Conservation (phyloP, 768 basidiomycete genomes). For the Tricholoma hemisulphureum region DNA sequence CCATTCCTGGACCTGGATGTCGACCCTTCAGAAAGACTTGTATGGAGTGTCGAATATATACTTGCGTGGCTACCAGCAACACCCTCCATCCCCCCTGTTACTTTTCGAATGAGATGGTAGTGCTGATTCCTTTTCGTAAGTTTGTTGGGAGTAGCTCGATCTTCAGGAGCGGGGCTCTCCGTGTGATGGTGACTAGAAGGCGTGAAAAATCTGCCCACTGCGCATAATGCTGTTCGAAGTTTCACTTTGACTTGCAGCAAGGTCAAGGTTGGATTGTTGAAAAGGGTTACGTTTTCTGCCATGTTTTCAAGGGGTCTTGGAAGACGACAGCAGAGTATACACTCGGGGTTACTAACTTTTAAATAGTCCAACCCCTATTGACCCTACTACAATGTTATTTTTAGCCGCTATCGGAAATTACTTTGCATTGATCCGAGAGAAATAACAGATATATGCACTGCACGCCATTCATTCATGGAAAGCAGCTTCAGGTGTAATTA, state of each 20-base stretch:
- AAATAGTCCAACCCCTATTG: too few species aligned
- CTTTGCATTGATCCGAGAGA: too few species aligned
- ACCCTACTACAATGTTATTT: too few species aligned
- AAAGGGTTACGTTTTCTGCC: not conserved
- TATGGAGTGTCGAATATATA: not conserved
- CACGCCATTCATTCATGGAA: too few species aligned
- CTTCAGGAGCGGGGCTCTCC: not conserved
- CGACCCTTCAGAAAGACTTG: not conserved
- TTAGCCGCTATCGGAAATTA: too few species aligned
- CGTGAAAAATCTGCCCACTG: not conserved
- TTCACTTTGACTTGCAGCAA: not conserved
- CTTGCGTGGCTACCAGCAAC: not conserved
- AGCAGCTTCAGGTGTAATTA: too few species aligned
- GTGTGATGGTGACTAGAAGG: not conserved
- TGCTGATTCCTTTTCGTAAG: not conserved
- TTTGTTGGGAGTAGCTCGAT: not conserved
- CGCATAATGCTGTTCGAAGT: not conserved
- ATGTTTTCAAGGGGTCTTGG: too few species aligned
- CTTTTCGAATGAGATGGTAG: not conserved
- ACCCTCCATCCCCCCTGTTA: not conserved
- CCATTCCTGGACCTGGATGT: not conserved
- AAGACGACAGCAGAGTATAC: too few species aligned
- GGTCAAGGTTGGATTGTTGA: not conserved
- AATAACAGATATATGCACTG: too few species aligned
- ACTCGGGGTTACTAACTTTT: too few species aligned